Evolutionary conservation across 2,329 filamentous ascomycete species (phyloP).

Genomic region (Verticillium nonalfalfae): DNA sequence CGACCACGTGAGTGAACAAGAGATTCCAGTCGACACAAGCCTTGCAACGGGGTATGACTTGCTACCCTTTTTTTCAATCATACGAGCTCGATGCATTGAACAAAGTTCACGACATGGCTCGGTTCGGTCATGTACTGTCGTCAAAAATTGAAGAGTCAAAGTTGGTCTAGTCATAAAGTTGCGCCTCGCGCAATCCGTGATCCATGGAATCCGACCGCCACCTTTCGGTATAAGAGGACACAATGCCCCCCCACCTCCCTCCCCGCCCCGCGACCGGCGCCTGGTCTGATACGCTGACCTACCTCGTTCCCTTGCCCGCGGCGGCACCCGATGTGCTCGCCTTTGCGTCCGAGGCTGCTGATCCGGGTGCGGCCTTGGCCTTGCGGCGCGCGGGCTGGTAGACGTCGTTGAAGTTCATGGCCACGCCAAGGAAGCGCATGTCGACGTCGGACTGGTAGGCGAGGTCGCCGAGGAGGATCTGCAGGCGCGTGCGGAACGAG

Average conservation of each 20-base stretch:
- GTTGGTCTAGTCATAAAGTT: not conserved
- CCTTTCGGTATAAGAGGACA: too few species aligned
- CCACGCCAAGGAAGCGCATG: constrained; percentile 89
- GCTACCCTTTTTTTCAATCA: not conserved
- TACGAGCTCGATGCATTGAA: too few species aligned
- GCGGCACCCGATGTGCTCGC: not conserved
- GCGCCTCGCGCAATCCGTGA: not conserved
- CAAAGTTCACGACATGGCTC: not conserved
- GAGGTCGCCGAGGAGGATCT: constrained; percentile 79
- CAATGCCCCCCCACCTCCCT: too few species aligned
- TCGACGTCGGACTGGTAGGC: constrained; percentile 92
- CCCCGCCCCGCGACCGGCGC: too few species aligned
- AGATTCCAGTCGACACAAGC: not conserved
- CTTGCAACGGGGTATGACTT: not conserved
- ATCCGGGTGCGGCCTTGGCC: constrained; percentile 29
- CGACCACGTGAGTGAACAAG: not conserved
- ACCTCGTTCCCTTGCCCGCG: not conserved
- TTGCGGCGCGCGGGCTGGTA: constrained; percentile 73
- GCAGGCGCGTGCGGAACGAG: constrained; percentile 72
- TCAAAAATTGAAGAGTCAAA: not conserved
- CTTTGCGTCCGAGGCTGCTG: not conserved
- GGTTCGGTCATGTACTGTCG: not conserved
- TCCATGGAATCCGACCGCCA: too few species aligned
- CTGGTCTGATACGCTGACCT: not conserved
- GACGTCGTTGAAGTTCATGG: constrained; percentile 99